Conservation (phyloP, 306 rosid species). For the Purshia tridentata region DNA sequence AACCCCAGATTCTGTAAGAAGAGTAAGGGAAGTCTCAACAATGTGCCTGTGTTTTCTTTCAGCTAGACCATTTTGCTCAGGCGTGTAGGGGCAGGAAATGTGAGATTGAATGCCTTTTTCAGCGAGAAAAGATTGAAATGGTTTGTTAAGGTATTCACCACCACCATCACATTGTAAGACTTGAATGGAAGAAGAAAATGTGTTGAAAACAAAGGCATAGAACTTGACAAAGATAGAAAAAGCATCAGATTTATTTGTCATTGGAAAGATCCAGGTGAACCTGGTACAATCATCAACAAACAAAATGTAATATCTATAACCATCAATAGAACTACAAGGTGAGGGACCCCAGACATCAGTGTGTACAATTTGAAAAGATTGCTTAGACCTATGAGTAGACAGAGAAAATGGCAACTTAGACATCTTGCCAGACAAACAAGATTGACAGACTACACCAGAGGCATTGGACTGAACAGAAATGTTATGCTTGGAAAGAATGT, state of each 20-base stretch:
- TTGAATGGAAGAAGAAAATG: background rate
- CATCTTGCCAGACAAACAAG: background rate
- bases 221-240: background rate
- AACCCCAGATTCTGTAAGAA: background rate
- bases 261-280: background rate
- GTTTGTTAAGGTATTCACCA: background rate
- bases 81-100: background rate
- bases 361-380: background rate
- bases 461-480: background rate
- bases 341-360: no score
- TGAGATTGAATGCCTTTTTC: background rate
- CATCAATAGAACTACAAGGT: background rate
- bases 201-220: background rate
- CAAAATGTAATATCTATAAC: background rate
- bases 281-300: background rate
- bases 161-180: background rate
- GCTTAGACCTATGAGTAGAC: fast-evolving
- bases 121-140: background rate
- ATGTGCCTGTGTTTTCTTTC: background rate
- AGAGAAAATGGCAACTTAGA: no score
- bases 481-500: background rate
- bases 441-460: no score
- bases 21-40: background rate
- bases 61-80: background rate
- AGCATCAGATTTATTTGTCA: background rate